Evolutionary conservation across 345 rosid genomes (phyloP).

Genomic region (Garcia nutans): DNA sequence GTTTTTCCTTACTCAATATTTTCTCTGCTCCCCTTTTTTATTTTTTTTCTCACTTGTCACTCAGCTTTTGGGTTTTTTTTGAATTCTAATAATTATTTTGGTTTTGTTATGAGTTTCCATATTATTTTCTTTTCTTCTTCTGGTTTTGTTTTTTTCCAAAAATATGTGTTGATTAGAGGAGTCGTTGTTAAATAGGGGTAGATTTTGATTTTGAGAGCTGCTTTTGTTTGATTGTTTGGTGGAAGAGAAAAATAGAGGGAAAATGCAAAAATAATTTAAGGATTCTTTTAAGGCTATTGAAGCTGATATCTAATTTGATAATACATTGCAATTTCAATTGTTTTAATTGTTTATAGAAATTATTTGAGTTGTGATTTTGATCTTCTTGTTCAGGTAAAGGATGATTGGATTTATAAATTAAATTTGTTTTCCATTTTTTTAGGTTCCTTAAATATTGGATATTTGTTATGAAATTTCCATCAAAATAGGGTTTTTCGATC

Average conservation of each 20-base stretch:
- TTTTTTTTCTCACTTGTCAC: neutral
- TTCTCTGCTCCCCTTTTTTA: neutral
- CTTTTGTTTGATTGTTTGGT: conserved; percentile 21
- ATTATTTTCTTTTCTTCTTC: neutral
- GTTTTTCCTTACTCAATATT: no score
- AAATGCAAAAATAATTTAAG: conserved; percentile 89
- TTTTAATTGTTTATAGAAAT: neutral
- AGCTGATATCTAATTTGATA: conserved; percentile 98
- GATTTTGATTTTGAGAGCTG: neutral
- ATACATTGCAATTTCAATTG: conserved; percentile 61
- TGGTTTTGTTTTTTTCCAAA: conserved; percentile 11
- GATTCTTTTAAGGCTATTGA: conserved; percentile 95
- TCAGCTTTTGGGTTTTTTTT: neutral
- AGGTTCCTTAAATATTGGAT: no score
- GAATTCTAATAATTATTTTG: conserved; percentile 1
- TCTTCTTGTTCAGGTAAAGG: neutral
- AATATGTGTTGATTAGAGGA: neutral
- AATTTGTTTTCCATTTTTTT: neutral
- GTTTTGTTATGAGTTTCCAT: conserved; percentile 12
- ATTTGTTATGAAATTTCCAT: no score
- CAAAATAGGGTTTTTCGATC: no score
- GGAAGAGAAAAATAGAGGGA: conserved; percentile 19
- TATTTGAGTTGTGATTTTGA: neutral
- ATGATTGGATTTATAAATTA: no score
- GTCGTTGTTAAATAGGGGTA: no score